Conservation (phyloP, 306 rosid genomes). For the Gastrolobium villosum region DNA sequence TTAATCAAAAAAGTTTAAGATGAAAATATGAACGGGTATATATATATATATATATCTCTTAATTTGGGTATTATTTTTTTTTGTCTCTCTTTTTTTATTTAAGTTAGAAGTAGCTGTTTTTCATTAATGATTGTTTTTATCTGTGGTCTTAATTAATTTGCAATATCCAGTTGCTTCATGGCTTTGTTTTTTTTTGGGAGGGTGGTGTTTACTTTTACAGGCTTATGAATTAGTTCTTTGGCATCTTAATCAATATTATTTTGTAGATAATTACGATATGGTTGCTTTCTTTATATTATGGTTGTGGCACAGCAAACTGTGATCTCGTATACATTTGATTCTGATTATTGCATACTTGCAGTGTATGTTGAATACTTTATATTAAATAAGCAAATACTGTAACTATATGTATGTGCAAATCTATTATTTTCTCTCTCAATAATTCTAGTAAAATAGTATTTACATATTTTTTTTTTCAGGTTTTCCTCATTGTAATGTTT, state of each 20-base stretch:
- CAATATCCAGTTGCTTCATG: neutral
- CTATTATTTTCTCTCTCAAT: neutral
- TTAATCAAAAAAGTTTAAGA: conserved; percentile 6
- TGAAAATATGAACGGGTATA: neutral
- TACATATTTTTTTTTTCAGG: conserved; percentile 47
- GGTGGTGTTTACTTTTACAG: neutral
- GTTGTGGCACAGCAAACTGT: conserved; percentile 3
- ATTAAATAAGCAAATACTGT: conserved; percentile 10
- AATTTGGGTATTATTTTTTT: neutral
- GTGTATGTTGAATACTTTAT: conserved; percentile 2
- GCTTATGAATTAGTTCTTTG: neutral
- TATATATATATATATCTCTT: too few relatives aligned
- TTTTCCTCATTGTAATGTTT: conserved; percentile 42
- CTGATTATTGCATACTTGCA: neutral
- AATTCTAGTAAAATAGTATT: neutral
- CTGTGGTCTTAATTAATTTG: conserved; percentile 21
- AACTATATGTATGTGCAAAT: conserved; percentile 1
- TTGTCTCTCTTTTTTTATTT: neutral
- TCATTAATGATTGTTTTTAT: neutral
- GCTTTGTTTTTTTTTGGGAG: neutral
- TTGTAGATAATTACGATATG: conserved; percentile 24
- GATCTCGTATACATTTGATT: neutral
- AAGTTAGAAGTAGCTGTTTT: neutral
- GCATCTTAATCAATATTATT: neutral
- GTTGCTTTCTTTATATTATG: conserved; percentile 22